Evolutionary conservation across 257 asterid genomes (phyloP), one percentile per base, ranked within the genome.

Genomic region (Eucommia ulmoides): DNA sequence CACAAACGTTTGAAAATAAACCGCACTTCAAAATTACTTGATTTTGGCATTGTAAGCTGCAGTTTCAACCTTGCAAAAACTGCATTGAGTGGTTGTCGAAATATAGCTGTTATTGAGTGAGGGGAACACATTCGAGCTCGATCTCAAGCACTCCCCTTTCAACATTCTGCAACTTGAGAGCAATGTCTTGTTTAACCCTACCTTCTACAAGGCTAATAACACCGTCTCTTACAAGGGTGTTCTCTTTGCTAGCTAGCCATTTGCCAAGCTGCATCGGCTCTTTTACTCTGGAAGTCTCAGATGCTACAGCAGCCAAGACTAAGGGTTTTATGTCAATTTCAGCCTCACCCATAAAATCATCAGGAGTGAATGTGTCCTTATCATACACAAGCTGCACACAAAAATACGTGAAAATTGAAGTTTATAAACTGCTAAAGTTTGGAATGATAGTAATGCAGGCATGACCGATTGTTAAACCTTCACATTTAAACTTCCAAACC

Each of bases 301-400:
- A 68, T 41, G 95, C 93, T 67, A 64, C 80, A 41, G 95, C 95
- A 33, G 97, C 94, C 19, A 74, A 60, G 44, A 88, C 80, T 26
- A 88, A 61, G 0, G 94, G 94, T 48, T 88, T 87, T 45, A 88
- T 84, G 41, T 88, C 83, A 5, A 88, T 74, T 77, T 84, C 97
- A 1, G 95, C 94, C 22, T 81, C 84, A 49, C 97, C 97, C 97
- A 88, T 88, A 52, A 79, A 88, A 62, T 84, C 97, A 19, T 88
- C 97, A 0, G 95, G 70, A 1, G 93, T 69, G 72, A 88, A 88
- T 1, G 80, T 84, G 52, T 88, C 97, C 72, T 84, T 88, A 71
- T 88, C 97, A 42, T 81, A 88, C 12, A 88, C 97, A 48, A 69
- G 66, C 97, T 88, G 84, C 60, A n/a, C n/a, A n/a, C n/a, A 49